A percentile compares a stretch with the other conserved stretches of the same genome.
Conservation (phyloP, 2,329 filamentous ascomycete genomes). For the Colletotrichum destructivum region DNA sequence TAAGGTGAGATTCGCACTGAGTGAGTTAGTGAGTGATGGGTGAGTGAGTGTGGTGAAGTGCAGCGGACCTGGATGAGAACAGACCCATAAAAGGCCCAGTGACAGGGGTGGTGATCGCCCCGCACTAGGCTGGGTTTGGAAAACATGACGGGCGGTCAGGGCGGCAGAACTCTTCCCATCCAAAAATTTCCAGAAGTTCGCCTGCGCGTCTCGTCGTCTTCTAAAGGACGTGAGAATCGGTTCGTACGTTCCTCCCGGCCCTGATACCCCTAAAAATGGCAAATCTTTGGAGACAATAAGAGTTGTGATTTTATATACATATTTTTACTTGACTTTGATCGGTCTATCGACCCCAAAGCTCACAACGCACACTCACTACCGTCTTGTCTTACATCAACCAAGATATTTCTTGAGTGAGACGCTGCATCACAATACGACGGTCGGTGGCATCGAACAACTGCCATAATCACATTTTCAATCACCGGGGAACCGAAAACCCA, state of each 20-base stretch:
- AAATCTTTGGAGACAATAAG: neutral
- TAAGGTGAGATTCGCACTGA: neutral
- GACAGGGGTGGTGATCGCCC: constrained; percentile 45
- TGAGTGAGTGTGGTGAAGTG: constrained; percentile 6
- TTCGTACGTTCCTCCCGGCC: neutral
- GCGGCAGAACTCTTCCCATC: constrained; percentile 53
- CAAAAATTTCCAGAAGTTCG: constrained; percentile 53
- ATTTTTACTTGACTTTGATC: neutral
- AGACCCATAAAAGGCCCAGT: constrained; percentile 15
- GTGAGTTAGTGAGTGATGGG: neutral
- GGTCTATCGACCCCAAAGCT: neutral
- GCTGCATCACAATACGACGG: neutral
- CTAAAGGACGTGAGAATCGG: neutral
- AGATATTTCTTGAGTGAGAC: neutral
- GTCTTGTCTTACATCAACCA: neutral
- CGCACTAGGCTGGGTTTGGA: constrained; percentile 53
- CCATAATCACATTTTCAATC: neutral
- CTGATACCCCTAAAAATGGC: constrained; percentile 25
- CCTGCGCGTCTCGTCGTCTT: constrained; percentile 30
- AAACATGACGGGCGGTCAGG: constrained; percentile 52
- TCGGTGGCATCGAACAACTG: neutral
- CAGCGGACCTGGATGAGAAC: neutral
- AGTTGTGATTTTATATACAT: neutral
- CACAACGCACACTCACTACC: neutral
- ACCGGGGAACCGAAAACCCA: neutral